These are phyloP conservation scores for Phoma sp. DNA, from an alignment of 2,329 filamentous ascomycete genomes.

Conservation along the genomic window DNA sequence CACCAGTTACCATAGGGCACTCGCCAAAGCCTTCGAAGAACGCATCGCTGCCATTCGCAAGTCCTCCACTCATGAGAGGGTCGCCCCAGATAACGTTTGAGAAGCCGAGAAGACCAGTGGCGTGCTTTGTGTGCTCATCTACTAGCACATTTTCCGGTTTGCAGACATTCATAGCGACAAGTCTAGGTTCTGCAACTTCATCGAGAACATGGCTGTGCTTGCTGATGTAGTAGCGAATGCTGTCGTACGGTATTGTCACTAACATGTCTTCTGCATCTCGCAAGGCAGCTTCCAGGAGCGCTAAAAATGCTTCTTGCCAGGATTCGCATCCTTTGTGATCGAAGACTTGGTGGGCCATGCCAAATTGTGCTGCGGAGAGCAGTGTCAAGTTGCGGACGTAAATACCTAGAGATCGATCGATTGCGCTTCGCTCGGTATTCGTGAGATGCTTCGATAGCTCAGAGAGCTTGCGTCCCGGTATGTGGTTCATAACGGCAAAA, in stretches of 20 bases:
- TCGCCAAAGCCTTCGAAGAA: constrained; percentile 54
- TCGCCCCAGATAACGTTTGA: constrained; percentile 64
- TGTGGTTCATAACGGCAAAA: constrained; percentile 43
- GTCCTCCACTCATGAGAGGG: constrained; percentile 58
- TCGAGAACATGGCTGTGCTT: constrained; percentile 56
- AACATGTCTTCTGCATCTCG: constrained; percentile 66
- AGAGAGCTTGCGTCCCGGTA: constrained; percentile 44
- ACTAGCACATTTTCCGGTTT: constrained; percentile 59
- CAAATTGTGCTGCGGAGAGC: constrained; percentile 58
- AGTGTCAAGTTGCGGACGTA: constrained; percentile 53
- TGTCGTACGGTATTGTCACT: constrained; percentile 62
- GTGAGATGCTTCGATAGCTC: constrained; percentile 44
- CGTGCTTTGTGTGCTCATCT: constrained; percentile 54
- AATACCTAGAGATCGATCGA: constrained; percentile 51
- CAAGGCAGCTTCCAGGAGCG: constrained; percentile 59
- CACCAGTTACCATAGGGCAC: constrained; percentile 38
- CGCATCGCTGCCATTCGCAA: constrained; percentile 45
- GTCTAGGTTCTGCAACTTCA: constrained; percentile 56
- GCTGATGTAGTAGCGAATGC: constrained; percentile 58
- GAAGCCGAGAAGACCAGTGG: constrained; percentile 61
- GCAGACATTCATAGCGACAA: constrained; percentile 60
- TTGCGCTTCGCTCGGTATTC: constrained; percentile 39
- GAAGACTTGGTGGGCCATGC: constrained; percentile 56
- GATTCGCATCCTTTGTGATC: constrained; percentile 54
- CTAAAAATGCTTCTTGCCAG: constrained; percentile 61